phyloP scores from a whole-genome alignment of 768 basidiomycete species.

The Dendrothele bispora region DNA sequence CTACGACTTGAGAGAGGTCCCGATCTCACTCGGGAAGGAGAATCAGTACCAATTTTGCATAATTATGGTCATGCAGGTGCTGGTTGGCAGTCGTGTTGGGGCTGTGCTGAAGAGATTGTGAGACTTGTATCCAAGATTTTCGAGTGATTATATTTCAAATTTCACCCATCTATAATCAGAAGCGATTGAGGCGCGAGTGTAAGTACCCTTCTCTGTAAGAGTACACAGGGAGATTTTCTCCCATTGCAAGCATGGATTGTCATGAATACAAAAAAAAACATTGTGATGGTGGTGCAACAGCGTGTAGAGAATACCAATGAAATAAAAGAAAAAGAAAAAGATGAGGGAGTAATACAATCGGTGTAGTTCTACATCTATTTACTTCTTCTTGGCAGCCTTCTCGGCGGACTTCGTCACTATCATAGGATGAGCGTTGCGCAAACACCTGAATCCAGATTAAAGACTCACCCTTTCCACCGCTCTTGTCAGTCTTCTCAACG shows the following conservation, averaged over 20 bases:
- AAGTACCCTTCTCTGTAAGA: too few species aligned
- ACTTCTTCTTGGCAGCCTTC: constrained; percentile 96
- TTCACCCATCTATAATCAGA: too few species aligned
- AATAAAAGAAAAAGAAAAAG: constrained; percentile 38
- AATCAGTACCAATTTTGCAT: constrained; percentile 3
- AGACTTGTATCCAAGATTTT: too few species aligned
- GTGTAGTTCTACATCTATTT: constrained; percentile 81
- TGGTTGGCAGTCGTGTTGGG: constrained; percentile 11
- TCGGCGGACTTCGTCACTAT: constrained; percentile 92
- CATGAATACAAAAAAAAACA: neutral
- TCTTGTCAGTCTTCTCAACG: constrained; percentile 92
- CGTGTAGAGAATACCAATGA: constrained; percentile 6
- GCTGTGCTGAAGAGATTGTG: constrained; percentile 8
- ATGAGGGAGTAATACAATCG: constrained; percentile 61
- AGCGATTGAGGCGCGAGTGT: too few species aligned
- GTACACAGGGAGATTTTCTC: too few species aligned
- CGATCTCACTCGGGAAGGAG: neutral
- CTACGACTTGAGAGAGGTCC: constrained; percentile 5
- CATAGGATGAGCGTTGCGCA: constrained; percentile 8
- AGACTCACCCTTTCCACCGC: constrained; percentile 76
- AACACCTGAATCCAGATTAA: neutral
- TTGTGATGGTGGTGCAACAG: neutral
- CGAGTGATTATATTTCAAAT: too few species aligned
- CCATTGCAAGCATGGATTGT: neutral
- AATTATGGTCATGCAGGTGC: constrained; percentile 12